Conservation (phyloP, 1,139 yeast genomes). For the Diutina siamensis region DNA sequence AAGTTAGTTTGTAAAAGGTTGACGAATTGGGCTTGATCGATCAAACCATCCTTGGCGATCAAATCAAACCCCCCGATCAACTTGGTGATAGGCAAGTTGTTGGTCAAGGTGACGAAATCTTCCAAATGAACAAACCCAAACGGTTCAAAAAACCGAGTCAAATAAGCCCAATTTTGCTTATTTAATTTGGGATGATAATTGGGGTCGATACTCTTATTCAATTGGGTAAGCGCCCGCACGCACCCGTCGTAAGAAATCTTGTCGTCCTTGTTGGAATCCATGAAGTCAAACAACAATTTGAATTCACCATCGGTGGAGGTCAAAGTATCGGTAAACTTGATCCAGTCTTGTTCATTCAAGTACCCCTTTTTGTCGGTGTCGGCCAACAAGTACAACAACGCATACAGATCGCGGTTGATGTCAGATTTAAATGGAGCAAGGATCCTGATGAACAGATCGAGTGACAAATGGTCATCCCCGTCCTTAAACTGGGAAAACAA, state of each 20-base stretch:
- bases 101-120: conserved; percentile 32
- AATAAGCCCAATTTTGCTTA: conserved; percentile 36
- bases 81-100: conserved; percentile 35
- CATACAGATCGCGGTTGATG: conserved; percentile 27
- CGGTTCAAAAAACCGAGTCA: conserved; percentile 32
- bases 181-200: conserved; percentile 29
- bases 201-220: conserved; percentile 33
- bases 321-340: conserved; percentile 42
- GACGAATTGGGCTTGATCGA: conserved; percentile 23
- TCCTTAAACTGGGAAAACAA: conserved; percentile 9
- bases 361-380: conserved; percentile 55
- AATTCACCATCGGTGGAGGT: conserved; percentile 48
- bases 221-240: conserved; percentile 23
- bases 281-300: conserved; percentile 41
- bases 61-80: conserved; percentile 35
- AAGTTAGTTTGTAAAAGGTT: conserved; percentile 27
- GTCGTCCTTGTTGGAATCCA: conserved; percentile 15
- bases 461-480: conserved; percentile 12
- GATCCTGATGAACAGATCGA: conserved; percentile 28
- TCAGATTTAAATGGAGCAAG: conserved; percentile 34
- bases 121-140: conserved; percentile 25
- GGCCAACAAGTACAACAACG: conserved; percentile 51
- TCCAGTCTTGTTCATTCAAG: conserved; percentile 48
- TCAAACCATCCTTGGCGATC: conserved; percentile 24
- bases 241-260: conserved; percentile 28